A percentile compares a stretch with the other conserved stretches of the same genome.
phyloP scores from a whole-genome alignment of 192 early-diverging fungal genomes.

The Physocladia obscura region DNA sequence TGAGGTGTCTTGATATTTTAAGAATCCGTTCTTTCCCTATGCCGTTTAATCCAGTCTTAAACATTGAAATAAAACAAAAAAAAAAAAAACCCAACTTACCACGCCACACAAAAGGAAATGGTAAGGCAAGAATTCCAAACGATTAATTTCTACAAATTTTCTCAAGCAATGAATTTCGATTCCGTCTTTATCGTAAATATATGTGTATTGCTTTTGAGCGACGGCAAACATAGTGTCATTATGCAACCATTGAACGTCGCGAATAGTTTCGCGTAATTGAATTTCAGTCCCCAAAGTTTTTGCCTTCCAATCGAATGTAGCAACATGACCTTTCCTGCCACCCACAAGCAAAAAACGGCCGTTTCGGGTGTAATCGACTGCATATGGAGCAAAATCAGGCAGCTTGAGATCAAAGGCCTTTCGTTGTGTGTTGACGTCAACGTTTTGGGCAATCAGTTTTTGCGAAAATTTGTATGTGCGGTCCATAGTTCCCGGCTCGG shows the following conservation, averaged over 20 bases:
- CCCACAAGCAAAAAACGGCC: constrained; percentile 57
- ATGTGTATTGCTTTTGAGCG: constrained; percentile 93
- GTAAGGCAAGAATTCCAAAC: constrained; percentile 87
- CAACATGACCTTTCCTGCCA: constrained; percentile 75
- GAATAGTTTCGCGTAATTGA: constrained; percentile 84
- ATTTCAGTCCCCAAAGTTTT: constrained; percentile 77
- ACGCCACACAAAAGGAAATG: constrained; percentile 87
- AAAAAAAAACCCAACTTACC: constrained; percentile 28
- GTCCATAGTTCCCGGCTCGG: constrained; percentile 88
- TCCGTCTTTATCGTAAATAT: constrained; percentile 90
- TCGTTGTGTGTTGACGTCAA: constrained; percentile 70
- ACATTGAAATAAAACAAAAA: neutral
- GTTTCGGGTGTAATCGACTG: constrained; percentile 87
- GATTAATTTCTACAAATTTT: constrained; percentile 78
- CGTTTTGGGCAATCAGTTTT: constrained; percentile 56
- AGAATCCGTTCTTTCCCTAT: constrained; percentile 72
- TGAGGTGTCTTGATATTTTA: constrained; percentile 94
- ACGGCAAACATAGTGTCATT: constrained; percentile 92
- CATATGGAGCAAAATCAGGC: constrained; percentile 83
- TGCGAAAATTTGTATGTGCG: constrained; percentile 86
- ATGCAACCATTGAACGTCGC: constrained; percentile 92
- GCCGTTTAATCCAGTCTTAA: too few relatives aligned
- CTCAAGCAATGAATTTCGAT: constrained; percentile 86
- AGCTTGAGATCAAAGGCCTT: constrained; percentile 82
- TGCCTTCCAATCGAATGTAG: constrained; percentile 86